Percentiles rank a stretch among this genome's conserved stretches.
Evolutionary conservation across 2,329 filamentous ascomycete genomes (phyloP).

Genomic region (Botryosphaeria dothidea): DNA sequence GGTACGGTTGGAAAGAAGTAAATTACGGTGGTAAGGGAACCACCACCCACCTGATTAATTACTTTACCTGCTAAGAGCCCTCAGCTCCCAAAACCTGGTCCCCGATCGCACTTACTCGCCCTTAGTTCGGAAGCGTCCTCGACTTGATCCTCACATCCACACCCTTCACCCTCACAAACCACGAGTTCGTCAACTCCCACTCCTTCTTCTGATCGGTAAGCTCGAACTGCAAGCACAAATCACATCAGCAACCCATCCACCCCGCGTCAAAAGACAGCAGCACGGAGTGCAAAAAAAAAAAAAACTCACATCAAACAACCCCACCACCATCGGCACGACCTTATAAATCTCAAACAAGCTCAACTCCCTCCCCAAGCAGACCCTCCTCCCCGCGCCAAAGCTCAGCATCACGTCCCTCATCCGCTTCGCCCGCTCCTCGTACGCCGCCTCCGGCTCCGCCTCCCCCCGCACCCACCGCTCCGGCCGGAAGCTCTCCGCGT

Average conservation of each 20-base stretch:
- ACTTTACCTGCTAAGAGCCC: too few relatives aligned
- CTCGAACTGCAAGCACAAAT: slow-evolving; percentile 30
- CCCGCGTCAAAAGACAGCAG: background rate
- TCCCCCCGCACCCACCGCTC: slow-evolving; percentile 44
- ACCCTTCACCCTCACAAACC: slow-evolving; percentile 34
- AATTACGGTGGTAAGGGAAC: too few relatives aligned
- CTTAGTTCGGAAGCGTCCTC: background rate
- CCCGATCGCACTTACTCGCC: background rate
- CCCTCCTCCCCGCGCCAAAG: slow-evolving; percentile 6
- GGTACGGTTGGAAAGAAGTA: too few relatives aligned
- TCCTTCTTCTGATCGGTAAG: slow-evolving; percentile 38
- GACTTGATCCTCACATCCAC: slow-evolving; percentile 5
- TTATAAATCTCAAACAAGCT: slow-evolving; percentile 37
- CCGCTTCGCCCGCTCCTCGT: slow-evolving; percentile 25
- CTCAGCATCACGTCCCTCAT: background rate
- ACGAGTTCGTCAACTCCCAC: slow-evolving; percentile 43
- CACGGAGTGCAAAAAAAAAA: background rate
- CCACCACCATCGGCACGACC: slow-evolving; percentile 53
- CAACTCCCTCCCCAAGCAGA: slow-evolving; percentile 9
- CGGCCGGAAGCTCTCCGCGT: slow-evolving; percentile 44
- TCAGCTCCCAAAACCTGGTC: too few relatives aligned
- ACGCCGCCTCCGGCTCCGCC: slow-evolving; percentile 21
- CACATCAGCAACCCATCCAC: background rate
- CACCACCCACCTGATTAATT: too few relatives aligned
- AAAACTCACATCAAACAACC: slow-evolving; percentile 42